A percentile compares a stretch with the other conserved stretches of the same genome.
phyloP scores from a whole-genome alignment of 805 yeast species.

The Wickerhamomyces xylosicus region DNA sequence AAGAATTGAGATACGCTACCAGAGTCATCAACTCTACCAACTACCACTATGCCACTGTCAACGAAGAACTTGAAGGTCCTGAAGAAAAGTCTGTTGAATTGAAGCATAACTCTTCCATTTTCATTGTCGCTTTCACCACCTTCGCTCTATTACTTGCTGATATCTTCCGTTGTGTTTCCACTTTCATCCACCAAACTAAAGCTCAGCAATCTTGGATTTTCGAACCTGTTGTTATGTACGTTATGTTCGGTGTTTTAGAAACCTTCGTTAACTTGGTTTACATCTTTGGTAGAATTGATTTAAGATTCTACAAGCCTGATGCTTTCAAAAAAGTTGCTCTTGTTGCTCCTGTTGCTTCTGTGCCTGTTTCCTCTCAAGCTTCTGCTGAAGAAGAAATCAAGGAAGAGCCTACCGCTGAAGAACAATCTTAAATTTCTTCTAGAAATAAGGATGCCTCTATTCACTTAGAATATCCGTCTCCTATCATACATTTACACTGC shows the following conservation, averaged over 20 bases:
- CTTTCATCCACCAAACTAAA: slow-evolving; percentile 26
- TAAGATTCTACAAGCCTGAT: slow-evolving; percentile 76
- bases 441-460: too few species aligned
- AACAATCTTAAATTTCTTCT: too few species aligned
- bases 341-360: neutral
- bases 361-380: neutral
- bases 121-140: slow-evolving; percentile 34
- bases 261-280: slow-evolving; percentile 43
- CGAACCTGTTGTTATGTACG: slow-evolving; percentile 53
- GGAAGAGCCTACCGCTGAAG: neutral
- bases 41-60: slow-evolving; percentile 24
- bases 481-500: too few species aligned
- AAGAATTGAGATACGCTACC: slow-evolving; percentile 30
- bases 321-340: slow-evolving; percentile 13
- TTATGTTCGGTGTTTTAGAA: slow-evolving; percentile 62
- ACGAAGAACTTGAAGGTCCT: slow-evolving; percentile 8
- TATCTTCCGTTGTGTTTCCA: slow-evolving; percentile 37
- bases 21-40: slow-evolving; percentile 54
- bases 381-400: neutral
- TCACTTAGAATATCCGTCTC: too few species aligned
- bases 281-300: slow-evolving; percentile 57
- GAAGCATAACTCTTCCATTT: slow-evolving; percentile 40
- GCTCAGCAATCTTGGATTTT: slow-evolving; percentile 32
- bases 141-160: slow-evolving; percentile 40
- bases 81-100: slow-evolving; percentile 19